These are phyloP conservation scores for Mortierella sp. DNA, from an alignment of 371 early-diverging fungal genomes.

Conservation along the genomic window DNA sequence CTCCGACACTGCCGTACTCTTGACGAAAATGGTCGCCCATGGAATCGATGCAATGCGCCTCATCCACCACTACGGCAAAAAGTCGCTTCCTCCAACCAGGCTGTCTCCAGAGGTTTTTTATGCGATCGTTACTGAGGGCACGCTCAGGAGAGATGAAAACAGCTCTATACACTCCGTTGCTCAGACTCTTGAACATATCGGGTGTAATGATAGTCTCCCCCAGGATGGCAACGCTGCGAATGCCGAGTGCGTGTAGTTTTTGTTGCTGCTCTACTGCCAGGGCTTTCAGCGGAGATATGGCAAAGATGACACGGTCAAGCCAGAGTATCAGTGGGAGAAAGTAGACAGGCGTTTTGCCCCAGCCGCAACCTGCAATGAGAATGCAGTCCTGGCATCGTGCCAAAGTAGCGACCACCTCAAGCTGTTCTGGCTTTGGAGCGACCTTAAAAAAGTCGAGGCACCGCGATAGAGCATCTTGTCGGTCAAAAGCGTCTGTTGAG, in stretches of 20 bases:
- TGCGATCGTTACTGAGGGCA: background rate
- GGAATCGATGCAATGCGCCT: constrained; percentile 9
- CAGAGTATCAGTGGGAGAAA: constrained; percentile 28
- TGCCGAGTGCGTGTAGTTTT: constrained; percentile 7
- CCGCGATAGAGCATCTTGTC: background rate
- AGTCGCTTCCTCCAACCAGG: background rate
- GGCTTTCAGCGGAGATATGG: constrained; percentile 24
- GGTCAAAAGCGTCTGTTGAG: too few species aligned
- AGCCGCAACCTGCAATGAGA: constrained; percentile 28
- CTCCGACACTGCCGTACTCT: background rate
- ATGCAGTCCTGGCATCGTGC: constrained; percentile 7
- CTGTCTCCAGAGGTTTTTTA: background rate
- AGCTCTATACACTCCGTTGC: background rate
- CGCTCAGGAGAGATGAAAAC: constrained; percentile 10
- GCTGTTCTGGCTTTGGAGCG: background rate
- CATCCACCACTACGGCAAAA: constrained; percentile 13
- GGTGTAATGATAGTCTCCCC: background rate
- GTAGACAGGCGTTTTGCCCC: constrained; percentile 24
- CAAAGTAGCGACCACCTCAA: background rate
- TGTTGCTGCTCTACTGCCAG: constrained; percentile 17
- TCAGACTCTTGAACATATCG: background rate
- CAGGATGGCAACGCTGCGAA: constrained; percentile 15
- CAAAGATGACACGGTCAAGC: constrained; percentile 13
- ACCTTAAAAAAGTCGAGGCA: background rate
- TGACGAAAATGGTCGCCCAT: constrained; percentile 2